phyloP scores from a whole-genome alignment of 305 asterid genomes.

The Solanum hybrid region DNA sequence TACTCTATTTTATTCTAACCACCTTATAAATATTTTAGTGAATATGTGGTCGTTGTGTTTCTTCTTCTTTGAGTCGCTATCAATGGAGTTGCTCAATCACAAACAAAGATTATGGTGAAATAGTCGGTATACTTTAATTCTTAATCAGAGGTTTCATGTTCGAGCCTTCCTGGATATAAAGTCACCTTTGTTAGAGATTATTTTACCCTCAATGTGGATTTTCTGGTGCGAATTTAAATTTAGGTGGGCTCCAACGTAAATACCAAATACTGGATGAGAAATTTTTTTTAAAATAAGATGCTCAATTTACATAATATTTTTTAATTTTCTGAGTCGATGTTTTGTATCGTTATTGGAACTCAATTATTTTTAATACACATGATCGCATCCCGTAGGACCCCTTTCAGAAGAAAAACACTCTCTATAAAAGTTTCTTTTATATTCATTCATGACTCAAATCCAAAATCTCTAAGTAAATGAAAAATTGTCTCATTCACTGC shows the following conservation, averaged over 20 bases:
- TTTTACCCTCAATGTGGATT: accelerated
- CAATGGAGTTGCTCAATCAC: not conserved
- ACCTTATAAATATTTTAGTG: too few relatives aligned
- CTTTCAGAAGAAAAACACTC: not conserved
- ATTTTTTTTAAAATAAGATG: too few relatives aligned
- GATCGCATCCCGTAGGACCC: not conserved
- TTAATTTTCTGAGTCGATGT: not conserved
- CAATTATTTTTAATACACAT: not conserved
- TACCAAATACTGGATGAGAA: accelerated
- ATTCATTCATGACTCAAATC: too few relatives aligned
- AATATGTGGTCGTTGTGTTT: too few relatives aligned
- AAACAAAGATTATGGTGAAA: too few relatives aligned
- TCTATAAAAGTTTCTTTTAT: too few relatives aligned
- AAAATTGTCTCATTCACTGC: accelerated
- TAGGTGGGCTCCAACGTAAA: too few relatives aligned
- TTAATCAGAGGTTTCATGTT: too few relatives aligned
- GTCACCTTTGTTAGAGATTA: accelerated
- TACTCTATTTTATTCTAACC: not conserved
- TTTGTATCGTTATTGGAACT: too few relatives aligned
- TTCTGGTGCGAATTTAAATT: too few relatives aligned
- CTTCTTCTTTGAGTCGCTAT: not conserved
- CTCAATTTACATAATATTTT: not conserved
- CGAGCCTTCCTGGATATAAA: not conserved
- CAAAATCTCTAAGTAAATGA: too few relatives aligned
- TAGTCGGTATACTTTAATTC: accelerated